These are phyloP conservation scores for Fraxinus sp. DNA, from an alignment of 305 asterid species.

Conservation along the genomic window DNA sequence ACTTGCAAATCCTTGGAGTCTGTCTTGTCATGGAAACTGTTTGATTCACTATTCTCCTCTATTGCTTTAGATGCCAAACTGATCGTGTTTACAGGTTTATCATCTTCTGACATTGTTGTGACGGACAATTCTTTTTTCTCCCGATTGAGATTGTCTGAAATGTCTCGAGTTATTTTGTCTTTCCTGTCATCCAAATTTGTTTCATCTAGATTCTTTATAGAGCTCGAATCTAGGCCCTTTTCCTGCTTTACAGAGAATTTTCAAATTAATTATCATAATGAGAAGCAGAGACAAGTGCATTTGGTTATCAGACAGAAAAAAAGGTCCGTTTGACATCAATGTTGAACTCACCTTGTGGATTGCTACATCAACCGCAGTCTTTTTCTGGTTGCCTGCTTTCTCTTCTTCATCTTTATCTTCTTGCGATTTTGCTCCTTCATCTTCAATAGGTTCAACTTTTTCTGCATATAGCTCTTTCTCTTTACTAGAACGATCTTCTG, in stretches of 20 bases:
- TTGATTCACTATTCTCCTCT: constrained; percentile 19
- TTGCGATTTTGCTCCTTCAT: constrained; percentile 31
- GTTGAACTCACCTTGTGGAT: neutral
- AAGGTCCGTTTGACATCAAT: neutral
- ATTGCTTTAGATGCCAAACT: constrained; percentile 32
- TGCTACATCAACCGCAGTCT: constrained; percentile 17
- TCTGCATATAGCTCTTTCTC: constrained; percentile 31
- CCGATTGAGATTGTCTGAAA: constrained; percentile 21
- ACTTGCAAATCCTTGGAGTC: constrained; percentile 24
- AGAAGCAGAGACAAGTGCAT: constrained; percentile 20
- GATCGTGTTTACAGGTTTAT: constrained; percentile 26
- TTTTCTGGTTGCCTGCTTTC: constrained; percentile 34
- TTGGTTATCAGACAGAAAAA: neutral
- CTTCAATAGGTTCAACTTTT: constrained; percentile 23
- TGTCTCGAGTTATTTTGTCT: constrained; percentile 27
- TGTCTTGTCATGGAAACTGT: constrained; percentile 22
- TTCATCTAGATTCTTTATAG: neutral
- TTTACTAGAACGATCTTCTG: constrained; percentile 16
- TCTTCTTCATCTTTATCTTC: constrained; percentile 31
- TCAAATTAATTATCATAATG: neutral
- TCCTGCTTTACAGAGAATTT: neutral
- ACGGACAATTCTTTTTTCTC: constrained; percentile 27
- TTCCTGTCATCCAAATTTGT: constrained; percentile 33
- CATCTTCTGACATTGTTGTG: constrained; percentile 32
- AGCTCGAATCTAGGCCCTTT: neutral